Base-by-base conservation (phyloP, 2,329 filamentous ascomycete genomes). In the Fusarium sp. region DNA sequence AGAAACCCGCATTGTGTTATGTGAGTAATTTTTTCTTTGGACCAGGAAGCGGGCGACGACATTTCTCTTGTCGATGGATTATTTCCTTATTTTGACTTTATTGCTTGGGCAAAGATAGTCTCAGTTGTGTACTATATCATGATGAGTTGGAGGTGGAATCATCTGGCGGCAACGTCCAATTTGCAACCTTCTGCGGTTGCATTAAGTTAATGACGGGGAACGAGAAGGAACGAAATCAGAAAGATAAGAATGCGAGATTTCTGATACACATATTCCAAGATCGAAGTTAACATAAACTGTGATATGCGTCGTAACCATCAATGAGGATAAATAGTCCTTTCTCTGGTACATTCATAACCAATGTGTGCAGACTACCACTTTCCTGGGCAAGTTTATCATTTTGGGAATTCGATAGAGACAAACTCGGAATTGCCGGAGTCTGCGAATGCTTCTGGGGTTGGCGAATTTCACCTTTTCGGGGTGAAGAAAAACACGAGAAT, bases 111-210 rank as follows among this genome's bases (percentile, higher is more conserved):
- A 58, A 36, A 53, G 50, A 62, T 42, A 33, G 51, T 51, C 49
- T 53, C 42, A 47, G 54, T 65, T 69, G 38, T 67, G 51, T 70
- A 62, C 61, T 62, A 62, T 71, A 72, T 55, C 62, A 69, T 60
- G 61, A 70, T 65, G 53, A 62, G 34, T 50, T 46, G 49, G 28
- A 33, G 39, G 49, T 17, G 43, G 57, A 43, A 44, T 42, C 28
- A 45, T 44, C 58, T 57, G 43, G 46, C 50, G 47, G 53, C 45
- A 60, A 46, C 21, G 36, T 46, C 21, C 42, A 22, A 52, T 21
- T 39, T 43, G 28, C 44, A 51, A 31, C 62, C 39, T 34, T 42
- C 33, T 39, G 62, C 39, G 57, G 57, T 47, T 52, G 43, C 24
- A 38, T 47, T 22, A 31, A 70, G 46, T 60, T 67, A 70, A 69